A percentile compares a stretch with the other conserved stretches of the same genome.
Conservation (phyloP, 352 stramenopile genomes). For the Phytopythium kandeliae region DNA sequence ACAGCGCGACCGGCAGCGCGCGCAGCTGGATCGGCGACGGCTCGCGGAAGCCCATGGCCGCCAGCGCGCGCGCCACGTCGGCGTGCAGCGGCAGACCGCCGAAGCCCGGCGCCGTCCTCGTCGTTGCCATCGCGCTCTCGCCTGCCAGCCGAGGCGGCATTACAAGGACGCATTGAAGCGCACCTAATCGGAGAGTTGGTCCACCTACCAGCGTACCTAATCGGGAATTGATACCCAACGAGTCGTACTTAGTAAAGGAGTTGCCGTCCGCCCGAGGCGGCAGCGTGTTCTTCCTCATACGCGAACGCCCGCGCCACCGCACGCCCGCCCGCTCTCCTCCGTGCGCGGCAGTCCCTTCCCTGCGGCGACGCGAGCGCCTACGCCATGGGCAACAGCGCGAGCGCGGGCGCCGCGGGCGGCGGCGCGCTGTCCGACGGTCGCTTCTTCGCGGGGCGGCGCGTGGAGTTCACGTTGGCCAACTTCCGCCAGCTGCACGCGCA, state of each 20-base stretch:
- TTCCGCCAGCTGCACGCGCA: slow-evolving; percentile 76
- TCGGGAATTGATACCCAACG: too few species aligned
- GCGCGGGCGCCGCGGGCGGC: not conserved
- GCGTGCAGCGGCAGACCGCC: slow-evolving; percentile 50
- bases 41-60: slow-evolving; percentile 40
- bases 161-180: too few species aligned
- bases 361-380: not conserved
- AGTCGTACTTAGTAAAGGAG: too few species aligned
- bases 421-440: slow-evolving; percentile 2
- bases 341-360: not conserved
- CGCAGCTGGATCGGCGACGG: slow-evolving; percentile 70
- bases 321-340: too few species aligned
- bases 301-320: too few species aligned
- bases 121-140: not conserved
- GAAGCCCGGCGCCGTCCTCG: slow-evolving; percentile 28
- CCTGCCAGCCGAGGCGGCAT: too few species aligned
- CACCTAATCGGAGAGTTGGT: too few species aligned
- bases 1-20: slow-evolving; percentile 65
- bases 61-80: slow-evolving; percentile 43
- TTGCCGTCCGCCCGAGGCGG: too few species aligned
- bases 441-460: slow-evolving; percentile 19
- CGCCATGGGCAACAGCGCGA: slow-evolving; percentile 7
- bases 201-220: too few species aligned
- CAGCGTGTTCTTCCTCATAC: too few species aligned
- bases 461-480: slow-evolving; percentile 62